Conservation (phyloP, 129 eudicot genomes). For the Artemisia annua region DNA sequence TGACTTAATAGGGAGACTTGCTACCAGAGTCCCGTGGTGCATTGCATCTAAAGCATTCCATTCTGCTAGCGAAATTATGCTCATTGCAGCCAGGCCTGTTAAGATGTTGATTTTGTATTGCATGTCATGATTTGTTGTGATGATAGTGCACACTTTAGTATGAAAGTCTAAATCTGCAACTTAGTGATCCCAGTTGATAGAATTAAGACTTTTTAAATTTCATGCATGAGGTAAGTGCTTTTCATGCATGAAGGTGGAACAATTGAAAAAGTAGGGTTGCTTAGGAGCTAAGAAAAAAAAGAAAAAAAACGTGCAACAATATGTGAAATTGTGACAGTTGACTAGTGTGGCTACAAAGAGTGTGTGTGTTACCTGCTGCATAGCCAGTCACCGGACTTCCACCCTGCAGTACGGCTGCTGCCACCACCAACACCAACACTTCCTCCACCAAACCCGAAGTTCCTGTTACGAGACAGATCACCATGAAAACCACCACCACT, state of each 20-base stretch:
- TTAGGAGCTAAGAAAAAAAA: constrained; percentile 15
- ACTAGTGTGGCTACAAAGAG: neutral
- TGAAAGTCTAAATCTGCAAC: constrained; percentile 3
- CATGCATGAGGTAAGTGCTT: constrained; percentile 13
- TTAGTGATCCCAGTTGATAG: neutral
- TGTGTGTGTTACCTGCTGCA: constrained; percentile 61
- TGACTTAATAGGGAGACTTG: constrained; percentile 52
- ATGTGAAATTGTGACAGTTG: neutral
- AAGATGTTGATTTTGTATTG: neutral
- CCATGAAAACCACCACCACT: constrained; percentile 42
- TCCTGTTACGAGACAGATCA: constrained; percentile 41
- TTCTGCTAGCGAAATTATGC: constrained; percentile 96
- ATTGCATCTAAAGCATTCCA: constrained; percentile 95
- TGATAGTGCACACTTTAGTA: neutral
- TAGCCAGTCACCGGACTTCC: constrained; percentile 81
- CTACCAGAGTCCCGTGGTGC: constrained; percentile 84
- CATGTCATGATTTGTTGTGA: neutral
- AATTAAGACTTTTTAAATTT: constrained; percentile 4
- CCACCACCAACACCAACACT: constrained; percentile 49
- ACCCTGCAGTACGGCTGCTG: constrained; percentile 85
- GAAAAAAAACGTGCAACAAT: neutral
- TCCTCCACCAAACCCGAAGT: constrained; percentile 46
- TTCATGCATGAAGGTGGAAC: constrained; percentile 17
- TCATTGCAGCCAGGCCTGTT: constrained; percentile 89
- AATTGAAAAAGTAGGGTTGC: constrained; percentile 14